Percentiles rank a stretch among this genome's conserved stretches.
Evolutionary conservation across 768 basidiomycete genomes (phyloP).

Genomic region (Leucocoprinus leucothites): DNA sequence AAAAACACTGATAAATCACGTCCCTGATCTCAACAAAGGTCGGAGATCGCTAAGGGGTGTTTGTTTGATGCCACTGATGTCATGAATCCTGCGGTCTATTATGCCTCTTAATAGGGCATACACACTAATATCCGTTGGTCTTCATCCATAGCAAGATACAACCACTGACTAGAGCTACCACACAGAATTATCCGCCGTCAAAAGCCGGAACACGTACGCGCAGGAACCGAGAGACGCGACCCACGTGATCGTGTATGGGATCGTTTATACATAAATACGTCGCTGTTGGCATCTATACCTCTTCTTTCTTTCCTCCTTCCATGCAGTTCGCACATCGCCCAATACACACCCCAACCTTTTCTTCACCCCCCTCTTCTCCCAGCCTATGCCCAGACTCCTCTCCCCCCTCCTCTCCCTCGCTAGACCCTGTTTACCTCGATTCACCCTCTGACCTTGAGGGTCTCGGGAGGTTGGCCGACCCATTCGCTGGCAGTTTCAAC

Average conservation of each 20-base stretch:
- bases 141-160: too few species aligned
- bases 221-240: neutral
- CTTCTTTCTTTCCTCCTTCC: slow-evolving; percentile 15
- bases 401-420: slow-evolving; percentile 47
- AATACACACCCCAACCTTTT: slow-evolving; percentile 19
- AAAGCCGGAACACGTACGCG: neutral
- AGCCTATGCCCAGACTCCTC: slow-evolving; percentile 35
- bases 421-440: slow-evolving; percentile 24
- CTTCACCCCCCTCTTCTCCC: slow-evolving; percentile 35
- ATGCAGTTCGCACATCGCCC: slow-evolving; percentile 17
- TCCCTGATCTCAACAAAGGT: too few species aligned
- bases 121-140: too few species aligned
- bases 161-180: too few species aligned
- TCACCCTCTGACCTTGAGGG: slow-evolving; percentile 18
- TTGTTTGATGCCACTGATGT: too few species aligned
- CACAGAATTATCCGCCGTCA: too few species aligned
- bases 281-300: neutral
- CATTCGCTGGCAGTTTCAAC: slow-evolving; percentile 59
- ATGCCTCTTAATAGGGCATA: too few species aligned
- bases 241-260: slow-evolving; percentile 17
- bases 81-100: too few species aligned
- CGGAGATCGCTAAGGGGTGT: too few species aligned
- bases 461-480: slow-evolving; percentile 28
- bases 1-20: too few species aligned
- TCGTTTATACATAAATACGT: slow-evolving; percentile 10